Percentiles rank a stretch among this genome's conserved stretches.
phyloP scores from a whole-genome alignment of 805 yeast genomes.

The Candida incommunis region DNA sequence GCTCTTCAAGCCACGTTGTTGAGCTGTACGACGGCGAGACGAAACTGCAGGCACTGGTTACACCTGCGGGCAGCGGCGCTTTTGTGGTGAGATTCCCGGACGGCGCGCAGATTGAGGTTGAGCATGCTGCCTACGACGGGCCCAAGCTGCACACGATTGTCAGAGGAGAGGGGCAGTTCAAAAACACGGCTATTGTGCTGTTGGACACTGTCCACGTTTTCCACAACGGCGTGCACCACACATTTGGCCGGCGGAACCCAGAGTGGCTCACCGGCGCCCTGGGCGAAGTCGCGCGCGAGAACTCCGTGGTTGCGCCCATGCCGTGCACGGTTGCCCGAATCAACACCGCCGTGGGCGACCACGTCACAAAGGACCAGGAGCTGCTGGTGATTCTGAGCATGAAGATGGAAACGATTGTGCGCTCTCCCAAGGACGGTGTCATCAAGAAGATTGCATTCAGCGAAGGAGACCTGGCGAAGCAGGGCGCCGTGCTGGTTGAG shows the following conservation, averaged over 20 bases:
- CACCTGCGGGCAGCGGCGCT: not conserved
- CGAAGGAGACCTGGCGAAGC: conserved; percentile 19
- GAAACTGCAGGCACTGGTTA: not conserved
- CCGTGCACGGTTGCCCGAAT: conserved; percentile 19
- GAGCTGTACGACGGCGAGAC: not conserved
- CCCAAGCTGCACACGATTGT: not conserved
- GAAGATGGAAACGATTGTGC: conserved; percentile 23
- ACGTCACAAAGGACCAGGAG: conserved; percentile 17
- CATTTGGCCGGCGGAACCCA: conserved; percentile 14
- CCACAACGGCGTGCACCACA: conserved; percentile 16
- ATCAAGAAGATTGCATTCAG: conserved; percentile 14
- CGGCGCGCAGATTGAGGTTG: not conserved
- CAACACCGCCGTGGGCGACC: conserved; percentile 13
- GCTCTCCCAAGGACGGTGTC: conserved; percentile 17
- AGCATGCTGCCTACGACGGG: not conserved
- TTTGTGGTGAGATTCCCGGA: not conserved
- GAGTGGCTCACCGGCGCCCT: conserved; percentile 17
- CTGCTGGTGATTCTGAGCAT: conserved; percentile 17
- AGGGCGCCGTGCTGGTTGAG: conserved; percentile 18
- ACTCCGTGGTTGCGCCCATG: conserved; percentile 19
- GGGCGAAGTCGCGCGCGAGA: conserved; percentile 10
- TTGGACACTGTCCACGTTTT: conserved; percentile 15
- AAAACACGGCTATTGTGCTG: conserved; percentile 12
- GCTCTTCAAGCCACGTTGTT: not conserved
- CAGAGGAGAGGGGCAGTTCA: conserved; percentile 7